A percentile compares a stretch with the other conserved stretches of the same genome.
Evolutionary conservation across 75 land plant genomes (phyloP).

Genomic region (Selaginella moellendorffii): DNA sequence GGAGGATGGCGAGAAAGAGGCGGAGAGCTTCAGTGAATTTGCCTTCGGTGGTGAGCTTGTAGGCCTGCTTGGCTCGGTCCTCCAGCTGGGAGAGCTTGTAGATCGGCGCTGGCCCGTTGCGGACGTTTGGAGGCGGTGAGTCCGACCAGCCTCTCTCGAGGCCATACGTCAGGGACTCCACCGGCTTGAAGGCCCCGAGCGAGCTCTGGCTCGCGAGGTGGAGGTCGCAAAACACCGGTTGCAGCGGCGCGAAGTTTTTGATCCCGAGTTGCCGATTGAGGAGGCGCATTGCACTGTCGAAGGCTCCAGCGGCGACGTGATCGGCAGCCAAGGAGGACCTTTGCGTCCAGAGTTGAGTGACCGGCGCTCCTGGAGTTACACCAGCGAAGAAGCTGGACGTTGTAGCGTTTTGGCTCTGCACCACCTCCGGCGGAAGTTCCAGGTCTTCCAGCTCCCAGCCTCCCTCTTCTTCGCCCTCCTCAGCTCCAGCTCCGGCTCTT

Average conservation of each 20-base stretch:
- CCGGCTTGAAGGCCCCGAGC: conserved; percentile 27
- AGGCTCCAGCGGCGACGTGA: conserved; percentile 59
- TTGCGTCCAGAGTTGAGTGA: conserved; percentile 43
- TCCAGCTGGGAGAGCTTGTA: conserved; percentile 39
- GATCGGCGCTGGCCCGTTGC: conserved; percentile 38
- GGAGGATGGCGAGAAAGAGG: conserved; percentile 37
- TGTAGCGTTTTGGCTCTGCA: conserved; percentile 12
- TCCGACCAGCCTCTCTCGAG: conserved; percentile 51
- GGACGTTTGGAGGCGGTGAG: conserved; percentile 26
- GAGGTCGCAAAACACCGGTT: conserved; percentile 31
- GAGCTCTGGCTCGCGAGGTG: conserved; percentile 43
- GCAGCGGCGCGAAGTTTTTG: conserved; percentile 38
- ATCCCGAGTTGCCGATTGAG: no score
- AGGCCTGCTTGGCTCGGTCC: conserved; percentile 38
- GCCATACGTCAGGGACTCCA: no score
- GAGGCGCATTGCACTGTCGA: no score
- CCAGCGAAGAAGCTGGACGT: no score
- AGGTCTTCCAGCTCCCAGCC: conserved; percentile 64
- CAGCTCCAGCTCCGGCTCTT: conserved; percentile 18
- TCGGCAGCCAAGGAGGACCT: conserved; percentile 56
- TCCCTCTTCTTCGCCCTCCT: conserved; percentile 36
- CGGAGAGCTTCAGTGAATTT: conserved; percentile 43
- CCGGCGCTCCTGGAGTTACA: conserved; percentile 43
- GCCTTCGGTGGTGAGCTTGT: conserved; percentile 45
- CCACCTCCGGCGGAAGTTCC: conserved; percentile 41